These are phyloP conservation scores for Nothophytophthora sp. DNA, from an alignment of 352 stramenopile genomes.

Conservation along the genomic window DNA sequence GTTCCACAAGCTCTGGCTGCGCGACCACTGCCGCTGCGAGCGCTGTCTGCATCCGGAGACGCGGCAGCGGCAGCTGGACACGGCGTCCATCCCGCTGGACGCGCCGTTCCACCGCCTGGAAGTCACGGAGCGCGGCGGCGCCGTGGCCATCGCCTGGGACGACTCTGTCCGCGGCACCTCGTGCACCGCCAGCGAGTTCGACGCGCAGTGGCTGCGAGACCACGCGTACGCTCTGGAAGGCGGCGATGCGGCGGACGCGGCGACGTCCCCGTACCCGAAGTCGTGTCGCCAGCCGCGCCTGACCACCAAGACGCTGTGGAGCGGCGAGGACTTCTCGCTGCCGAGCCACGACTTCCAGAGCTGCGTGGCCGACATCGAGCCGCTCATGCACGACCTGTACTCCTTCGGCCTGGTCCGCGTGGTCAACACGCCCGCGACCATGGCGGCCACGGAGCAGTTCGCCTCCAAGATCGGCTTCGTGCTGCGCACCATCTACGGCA, in stretches of 20 bases:
- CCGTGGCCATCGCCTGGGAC: constrained; percentile 62
- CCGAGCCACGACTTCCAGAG: constrained; percentile 46
- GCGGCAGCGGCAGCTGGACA: constrained; percentile 74
- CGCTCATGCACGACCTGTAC: constrained; percentile 76
- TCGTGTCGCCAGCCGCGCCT: constrained; percentile 63
- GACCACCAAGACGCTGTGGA: constrained; percentile 56
- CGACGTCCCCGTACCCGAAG: constrained; percentile 36
- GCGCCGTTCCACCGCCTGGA: constrained; percentile 38
- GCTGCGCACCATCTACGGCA: constrained; percentile 86
- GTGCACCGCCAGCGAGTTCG: constrained; percentile 66
- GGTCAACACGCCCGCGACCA: constrained; percentile 58
- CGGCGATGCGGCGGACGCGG: constrained; percentile 11
- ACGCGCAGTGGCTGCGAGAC: constrained; percentile 72
- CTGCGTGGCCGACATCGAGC: constrained; percentile 55
- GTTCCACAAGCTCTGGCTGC: constrained; percentile 88
- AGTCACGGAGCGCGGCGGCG: constrained; percentile 26
- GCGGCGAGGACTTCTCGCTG: constrained; percentile 40
- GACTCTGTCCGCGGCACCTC: constrained; percentile 46
- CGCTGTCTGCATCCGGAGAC: constrained; percentile 72
- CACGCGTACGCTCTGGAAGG: constrained; percentile 63
- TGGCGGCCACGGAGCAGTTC: constrained; percentile 84
- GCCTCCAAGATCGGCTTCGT: constrained; percentile 84
- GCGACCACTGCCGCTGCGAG: constrained; percentile 78
- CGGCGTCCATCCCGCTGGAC: constrained; percentile 71
- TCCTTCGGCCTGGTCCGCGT: constrained; percentile 71